Base-by-base conservation (phyloP, 331 rosid species). In the Acacia pycnantha region DNA sequence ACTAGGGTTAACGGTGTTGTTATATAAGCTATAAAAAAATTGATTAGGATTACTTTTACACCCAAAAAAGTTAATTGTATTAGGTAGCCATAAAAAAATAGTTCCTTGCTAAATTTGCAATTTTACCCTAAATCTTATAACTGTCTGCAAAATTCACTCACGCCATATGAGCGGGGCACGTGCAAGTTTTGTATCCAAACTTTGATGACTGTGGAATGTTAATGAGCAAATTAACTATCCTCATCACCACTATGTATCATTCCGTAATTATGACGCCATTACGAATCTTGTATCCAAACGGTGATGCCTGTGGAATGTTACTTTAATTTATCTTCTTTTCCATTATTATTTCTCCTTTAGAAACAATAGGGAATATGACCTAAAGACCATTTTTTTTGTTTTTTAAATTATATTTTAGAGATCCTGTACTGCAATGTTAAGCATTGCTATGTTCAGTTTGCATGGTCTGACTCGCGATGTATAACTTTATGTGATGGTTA, bases 1-100 rank as follows among this genome's bases (percentile, higher is more conserved):
- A 35, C 7, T 0, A 4, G 3, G 0, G 0, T 35, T 35, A 35
- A 35, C 7, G 0, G 2, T 1, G 1, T 35, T 35, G 3, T 0
- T 35, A 35, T 4, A 35, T 35, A 35, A 5, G 1, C 0, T 35
- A 5, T 35, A 5, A 35, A 35, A 5, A 5, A 35, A 35, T 35
- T 5, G 40, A 5, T 35, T 35, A 5, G 0, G 1, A 0, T 7
- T 35, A 35, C 1, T 5, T 35, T 35, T 35, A 5, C 1, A 35
- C 0, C 37, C 0, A 33, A 33, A 33, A 4, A 0, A 35, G 40
- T 35, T 33, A 33, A 33, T 33, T 35, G 1, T 3, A 7, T 33
- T 33, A 33, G 0, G 5, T 33, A 4, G 0, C 5, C 5, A 33
- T 33, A 33, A 33, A 33, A 3, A 33, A 33, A 2, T 4, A 4